These are phyloP conservation scores for Colletotrichum sp. DNA, from an alignment of 2,329 filamentous ascomycete genomes.

Conservation along the genomic window DNA sequence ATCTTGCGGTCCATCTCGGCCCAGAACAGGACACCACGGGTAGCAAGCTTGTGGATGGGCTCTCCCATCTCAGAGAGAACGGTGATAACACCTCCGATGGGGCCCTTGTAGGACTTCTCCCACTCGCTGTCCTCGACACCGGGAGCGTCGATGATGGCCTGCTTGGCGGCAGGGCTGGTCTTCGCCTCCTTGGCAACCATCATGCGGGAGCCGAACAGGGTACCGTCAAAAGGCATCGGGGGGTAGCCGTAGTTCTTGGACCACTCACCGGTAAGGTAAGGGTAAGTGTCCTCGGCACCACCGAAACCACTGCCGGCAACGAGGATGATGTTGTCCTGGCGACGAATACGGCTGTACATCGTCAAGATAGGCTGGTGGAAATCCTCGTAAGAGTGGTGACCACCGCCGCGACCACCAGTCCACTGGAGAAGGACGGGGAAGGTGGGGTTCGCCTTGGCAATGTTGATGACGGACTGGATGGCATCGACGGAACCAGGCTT, in stretches of 20 bases:
- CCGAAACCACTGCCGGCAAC: conserved; percentile 93
- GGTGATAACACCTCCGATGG: conserved; percentile 92
- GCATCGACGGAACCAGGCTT: conserved; percentile 90
- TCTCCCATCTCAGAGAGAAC: conserved; percentile 99
- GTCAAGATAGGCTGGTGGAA: conserved; percentile 91
- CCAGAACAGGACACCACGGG: conserved; percentile 95
- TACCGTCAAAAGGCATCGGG: conserved; percentile 93
- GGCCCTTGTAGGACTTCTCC: conserved; percentile 92
- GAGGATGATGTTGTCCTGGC: conserved; percentile 85
- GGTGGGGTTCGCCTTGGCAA: conserved; percentile 89
- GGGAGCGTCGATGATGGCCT: conserved; percentile 85
- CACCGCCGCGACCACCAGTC: conserved; percentile 93
- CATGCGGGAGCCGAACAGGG: conserved; percentile 88
- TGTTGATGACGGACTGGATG: conserved; percentile 89
- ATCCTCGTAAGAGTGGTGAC: conserved; percentile 94
- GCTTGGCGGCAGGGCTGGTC: conserved; percentile 85
- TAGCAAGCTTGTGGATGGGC: conserved; percentile 98
- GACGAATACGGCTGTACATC: conserved; percentile 89
- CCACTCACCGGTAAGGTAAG: conserved; percentile 90
- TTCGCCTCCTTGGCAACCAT: conserved; percentile 95
- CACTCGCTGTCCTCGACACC: conserved; percentile 84
- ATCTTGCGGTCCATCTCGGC: conserved; percentile 99
- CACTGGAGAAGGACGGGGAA: conserved; percentile 95
- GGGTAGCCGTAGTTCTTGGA: conserved; percentile 86
- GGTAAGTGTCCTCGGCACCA: conserved; percentile 87